A percentile compares a stretch with the other conserved stretches of the same genome.
Conservation (phyloP, 345 rosid species). For the Clarkia xantiana region DNA sequence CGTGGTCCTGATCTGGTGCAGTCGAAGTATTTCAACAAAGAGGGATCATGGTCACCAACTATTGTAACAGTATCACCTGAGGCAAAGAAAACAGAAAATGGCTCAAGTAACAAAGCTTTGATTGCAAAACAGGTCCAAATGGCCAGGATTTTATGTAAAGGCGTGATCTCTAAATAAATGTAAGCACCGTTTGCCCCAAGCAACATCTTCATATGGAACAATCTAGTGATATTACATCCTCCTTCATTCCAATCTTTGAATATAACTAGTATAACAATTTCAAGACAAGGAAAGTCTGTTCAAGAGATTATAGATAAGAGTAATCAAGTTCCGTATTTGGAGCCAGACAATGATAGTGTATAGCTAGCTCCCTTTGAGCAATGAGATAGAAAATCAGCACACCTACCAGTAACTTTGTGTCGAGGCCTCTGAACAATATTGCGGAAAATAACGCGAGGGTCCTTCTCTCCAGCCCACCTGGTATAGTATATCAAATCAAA, state of each 20-base stretch:
- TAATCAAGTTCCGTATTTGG: too few relatives aligned
- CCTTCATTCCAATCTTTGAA: too few relatives aligned
- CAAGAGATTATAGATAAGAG: too few relatives aligned
- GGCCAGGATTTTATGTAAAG: too few relatives aligned
- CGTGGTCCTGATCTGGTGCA: conserved; percentile 94
- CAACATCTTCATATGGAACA: too few relatives aligned
- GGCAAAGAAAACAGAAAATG: conserved; percentile 7
- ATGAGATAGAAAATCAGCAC: neutral
- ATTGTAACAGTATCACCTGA: conserved; percentile 82
- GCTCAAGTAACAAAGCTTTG: neutral
- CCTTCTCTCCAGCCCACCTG: conserved; percentile 96
- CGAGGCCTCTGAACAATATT: conserved; percentile 96
- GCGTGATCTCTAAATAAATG: too few relatives aligned
- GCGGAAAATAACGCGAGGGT: conserved; percentile 87
- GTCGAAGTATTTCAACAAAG: conserved; percentile 72
- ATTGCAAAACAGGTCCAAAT: neutral
- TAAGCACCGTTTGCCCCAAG: too few relatives aligned
- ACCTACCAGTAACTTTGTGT: conserved; percentile 72
- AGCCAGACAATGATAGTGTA: too few relatives aligned
- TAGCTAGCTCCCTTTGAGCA: too few relatives aligned
- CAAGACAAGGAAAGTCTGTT: too few relatives aligned
- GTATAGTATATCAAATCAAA: conserved; percentile 1
- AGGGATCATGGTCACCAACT: conserved; percentile 75
- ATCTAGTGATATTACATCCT: too few relatives aligned
- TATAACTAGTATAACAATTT: too few relatives aligned